Conservation (phyloP, 2,329 filamentous ascomycete genomes). For the Xylaria sp. region DNA sequence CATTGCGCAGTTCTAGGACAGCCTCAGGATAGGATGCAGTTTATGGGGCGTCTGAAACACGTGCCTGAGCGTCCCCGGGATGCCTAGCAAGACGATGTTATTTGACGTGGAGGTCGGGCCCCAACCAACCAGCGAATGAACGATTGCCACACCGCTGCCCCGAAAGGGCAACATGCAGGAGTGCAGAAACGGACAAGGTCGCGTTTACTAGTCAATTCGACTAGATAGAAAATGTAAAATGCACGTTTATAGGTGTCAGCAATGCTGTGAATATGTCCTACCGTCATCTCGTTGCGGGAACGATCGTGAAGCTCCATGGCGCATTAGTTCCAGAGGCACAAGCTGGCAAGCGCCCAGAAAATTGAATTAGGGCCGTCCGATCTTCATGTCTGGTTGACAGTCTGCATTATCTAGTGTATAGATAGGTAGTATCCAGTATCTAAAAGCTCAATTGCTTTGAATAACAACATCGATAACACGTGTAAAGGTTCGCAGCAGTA, state of each 20-base stretch:
- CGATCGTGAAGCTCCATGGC: conserved; percentile 26
- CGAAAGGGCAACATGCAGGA: conserved; percentile 47
- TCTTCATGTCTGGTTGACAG: background rate
- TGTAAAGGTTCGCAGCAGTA: conserved; percentile 7
- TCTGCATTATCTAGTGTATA: background rate
- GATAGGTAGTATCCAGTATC: conserved; percentile 2
- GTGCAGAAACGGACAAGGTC: conserved; percentile 40
- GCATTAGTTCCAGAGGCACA: conserved; percentile 8
- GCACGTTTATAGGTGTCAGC: conserved; percentile 28
- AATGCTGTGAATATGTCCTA: conserved; percentile 17
- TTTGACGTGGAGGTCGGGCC: conserved; percentile 46
- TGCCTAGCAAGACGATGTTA: conserved; percentile 41
- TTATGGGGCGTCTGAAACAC: conserved; percentile 41
- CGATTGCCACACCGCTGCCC: conserved; percentile 46
- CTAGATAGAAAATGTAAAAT: conserved; percentile 37
- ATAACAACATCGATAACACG: conserved; percentile 9
- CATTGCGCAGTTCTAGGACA: conserved; percentile 32
- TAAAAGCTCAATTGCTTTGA: conserved; percentile 14
- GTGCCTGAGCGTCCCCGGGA: conserved; percentile 42
- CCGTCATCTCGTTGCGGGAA: conserved; percentile 12
- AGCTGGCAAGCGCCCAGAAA: conserved; percentile 6
- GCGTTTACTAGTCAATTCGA: conserved; percentile 38
- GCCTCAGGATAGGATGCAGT: conserved; percentile 34
- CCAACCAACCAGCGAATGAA: conserved; percentile 47
- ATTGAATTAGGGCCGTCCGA: background rate